These are phyloP conservation scores for Globisporangium spinosum DNA, from an alignment of 352 stramenopile genomes.

Conservation along the genomic window DNA sequence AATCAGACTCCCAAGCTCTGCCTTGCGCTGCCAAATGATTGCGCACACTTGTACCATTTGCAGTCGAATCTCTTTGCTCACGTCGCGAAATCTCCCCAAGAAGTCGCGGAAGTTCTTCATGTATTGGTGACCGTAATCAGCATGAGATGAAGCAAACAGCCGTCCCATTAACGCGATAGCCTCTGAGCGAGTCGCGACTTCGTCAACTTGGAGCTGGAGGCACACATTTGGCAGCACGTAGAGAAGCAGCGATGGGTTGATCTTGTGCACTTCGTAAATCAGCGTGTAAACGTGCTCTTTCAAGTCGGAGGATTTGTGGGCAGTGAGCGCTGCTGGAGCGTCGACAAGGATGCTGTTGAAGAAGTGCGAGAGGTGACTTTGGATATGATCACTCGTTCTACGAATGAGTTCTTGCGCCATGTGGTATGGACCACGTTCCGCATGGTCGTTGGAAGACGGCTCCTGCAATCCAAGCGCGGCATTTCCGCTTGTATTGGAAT, in stretches of 20 bases:
- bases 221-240: slow-evolving; percentile 87
- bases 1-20: slow-evolving; percentile 47
- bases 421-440: slow-evolving; percentile 38
- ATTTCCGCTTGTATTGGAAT: slow-evolving; percentile 15
- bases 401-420: slow-evolving; percentile 75
- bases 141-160: slow-evolving; percentile 72
- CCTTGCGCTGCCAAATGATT: slow-evolving; percentile 72
- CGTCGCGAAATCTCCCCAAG: slow-evolving; percentile 78
- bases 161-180: slow-evolving; percentile 73
- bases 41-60: slow-evolving; percentile 77
- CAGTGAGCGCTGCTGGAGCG: slow-evolving; percentile 23
- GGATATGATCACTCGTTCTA: slow-evolving; percentile 60
- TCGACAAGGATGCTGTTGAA: slow-evolving; percentile 84
- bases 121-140: slow-evolving; percentile 70
- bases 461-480: neutral
- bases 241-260: slow-evolving; percentile 66
- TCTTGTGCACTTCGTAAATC: slow-evolving; percentile 82
- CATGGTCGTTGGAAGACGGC: neutral
- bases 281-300: slow-evolving; percentile 83
- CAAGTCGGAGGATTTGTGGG: slow-evolving; percentile 41
- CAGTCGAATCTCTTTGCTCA: slow-evolving; percentile 83
- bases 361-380: slow-evolving; percentile 66
- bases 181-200: slow-evolving; percentile 75
- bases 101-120: slow-evolving; percentile 87
- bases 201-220: slow-evolving; percentile 83